phyloP scores from a whole-genome alignment of 164 flowering plant genomes.

The grape (Vitis vinifera) region DNA sequence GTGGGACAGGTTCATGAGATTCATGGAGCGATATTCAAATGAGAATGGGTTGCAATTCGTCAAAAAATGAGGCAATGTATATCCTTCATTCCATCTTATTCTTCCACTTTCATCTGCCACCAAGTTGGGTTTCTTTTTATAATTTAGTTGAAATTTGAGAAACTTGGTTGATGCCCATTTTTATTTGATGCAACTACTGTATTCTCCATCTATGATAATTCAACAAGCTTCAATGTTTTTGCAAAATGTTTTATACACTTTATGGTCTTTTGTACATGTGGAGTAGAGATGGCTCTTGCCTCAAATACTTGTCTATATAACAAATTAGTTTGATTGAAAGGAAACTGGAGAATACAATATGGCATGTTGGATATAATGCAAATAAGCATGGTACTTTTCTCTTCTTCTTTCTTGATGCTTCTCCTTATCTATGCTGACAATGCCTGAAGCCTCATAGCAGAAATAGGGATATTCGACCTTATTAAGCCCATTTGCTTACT shows the following conservation, averaged over 20 bases:
- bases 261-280: background rate
- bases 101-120: slow-evolving; percentile 9
- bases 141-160: slow-evolving; percentile 18
- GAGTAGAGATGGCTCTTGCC: background rate
- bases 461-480: background rate
- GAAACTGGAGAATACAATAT: background rate
- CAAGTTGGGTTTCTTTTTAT: slow-evolving; percentile 9
- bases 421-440: background rate
- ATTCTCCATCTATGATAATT: background rate
- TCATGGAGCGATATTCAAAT: slow-evolving; percentile 94
- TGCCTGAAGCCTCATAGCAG: background rate
- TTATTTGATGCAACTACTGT: slow-evolving; percentile 7
- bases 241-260: background rate
- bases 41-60: slow-evolving; percentile 87
- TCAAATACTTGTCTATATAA: background rate
- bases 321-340: background rate
- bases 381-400: too few relatives aligned
- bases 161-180: slow-evolving; percentile 13
- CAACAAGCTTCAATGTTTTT: slow-evolving; percentile 8
- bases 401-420: background rate
- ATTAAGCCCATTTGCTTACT: background rate
- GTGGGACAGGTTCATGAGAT: slow-evolving; percentile 99
- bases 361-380: background rate
- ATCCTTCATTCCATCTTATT: slow-evolving; percentile 12
- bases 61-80: slow-evolving; percentile 62